Conservation (phyloP, 176 grass and related monocot genomes). For the Carex cristatella region DNA sequence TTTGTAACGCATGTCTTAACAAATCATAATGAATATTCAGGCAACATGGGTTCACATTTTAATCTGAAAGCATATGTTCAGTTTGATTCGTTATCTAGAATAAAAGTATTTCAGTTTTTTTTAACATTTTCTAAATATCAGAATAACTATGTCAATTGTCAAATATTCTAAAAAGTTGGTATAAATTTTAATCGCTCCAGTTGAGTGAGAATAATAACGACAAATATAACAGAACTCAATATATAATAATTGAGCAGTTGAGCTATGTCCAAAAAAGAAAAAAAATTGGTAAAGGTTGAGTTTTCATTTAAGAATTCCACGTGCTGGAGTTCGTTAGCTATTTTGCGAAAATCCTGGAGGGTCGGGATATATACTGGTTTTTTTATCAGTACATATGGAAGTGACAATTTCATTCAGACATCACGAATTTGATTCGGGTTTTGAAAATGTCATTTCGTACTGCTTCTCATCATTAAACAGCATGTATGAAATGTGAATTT, state of each 20-base stretch:
- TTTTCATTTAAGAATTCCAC: conserved; percentile 1
- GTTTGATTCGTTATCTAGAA: too few species aligned
- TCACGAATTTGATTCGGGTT: neutral
- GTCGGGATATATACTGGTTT: neutral
- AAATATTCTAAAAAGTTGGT: too few species aligned
- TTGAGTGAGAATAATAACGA: neutral
- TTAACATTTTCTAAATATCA: too few species aligned
- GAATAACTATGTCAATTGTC: too few species aligned
- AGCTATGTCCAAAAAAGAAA: neutral
- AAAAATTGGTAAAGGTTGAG: neutral
- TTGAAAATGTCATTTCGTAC: too few species aligned
- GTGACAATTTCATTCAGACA: neutral
- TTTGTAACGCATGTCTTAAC: too few species aligned
- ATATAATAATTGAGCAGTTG: neutral
- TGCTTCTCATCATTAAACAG: too few species aligned
- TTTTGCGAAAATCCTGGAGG: neutral
- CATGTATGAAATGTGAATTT: too few species aligned
- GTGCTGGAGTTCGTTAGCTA: neutral
- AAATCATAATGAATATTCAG: too few species aligned
- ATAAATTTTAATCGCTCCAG: neutral
- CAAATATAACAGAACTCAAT: neutral
- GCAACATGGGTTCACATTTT: too few species aligned
- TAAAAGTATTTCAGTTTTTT: too few species aligned
- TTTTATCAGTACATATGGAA: neutral
- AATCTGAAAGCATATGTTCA: too few species aligned